Percentiles rank a stretch among this genome's conserved stretches.
Conservation (phyloP, 768 basidiomycete species). For the Tulasnella calospora region DNA sequence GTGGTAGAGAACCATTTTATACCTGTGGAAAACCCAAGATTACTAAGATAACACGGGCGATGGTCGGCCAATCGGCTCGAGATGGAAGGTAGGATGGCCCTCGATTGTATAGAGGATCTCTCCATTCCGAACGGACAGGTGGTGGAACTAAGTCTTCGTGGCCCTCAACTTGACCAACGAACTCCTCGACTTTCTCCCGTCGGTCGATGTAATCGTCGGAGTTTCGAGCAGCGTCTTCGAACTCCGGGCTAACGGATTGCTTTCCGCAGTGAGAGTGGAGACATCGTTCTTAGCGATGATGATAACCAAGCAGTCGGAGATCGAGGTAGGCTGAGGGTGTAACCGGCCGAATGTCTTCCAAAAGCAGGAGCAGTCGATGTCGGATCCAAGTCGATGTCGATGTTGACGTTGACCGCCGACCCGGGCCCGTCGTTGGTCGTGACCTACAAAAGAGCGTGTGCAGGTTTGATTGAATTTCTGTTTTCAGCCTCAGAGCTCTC, state of each 20-base stretch:
- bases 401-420: neutral
- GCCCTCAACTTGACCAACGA: neutral
- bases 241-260: neutral
- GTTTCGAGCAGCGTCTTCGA: neutral
- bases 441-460: neutral
- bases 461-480: slow-evolving; percentile 13
- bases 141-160: neutral
- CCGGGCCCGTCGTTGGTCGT: neutral
- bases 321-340: neutral
- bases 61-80: no score
- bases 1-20: no score
- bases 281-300: neutral
- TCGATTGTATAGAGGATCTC: no score
- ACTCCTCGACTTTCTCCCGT: slow-evolving; percentile 1
- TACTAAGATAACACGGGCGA: no score
- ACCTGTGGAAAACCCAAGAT: no score
- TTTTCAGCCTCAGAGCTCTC: no score
- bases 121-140: no score
- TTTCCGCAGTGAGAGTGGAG: neutral
- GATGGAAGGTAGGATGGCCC: neutral
- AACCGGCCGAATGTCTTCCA: neutral
- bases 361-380: neutral
- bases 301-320: neutral
- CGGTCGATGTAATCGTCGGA: neutral
- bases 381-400: neutral